Evolutionary conservation across 1,139 yeast species (phyloP), one percentile per base, ranked within the genome.

Genomic region (Yamadazyma triangularis): DNA sequence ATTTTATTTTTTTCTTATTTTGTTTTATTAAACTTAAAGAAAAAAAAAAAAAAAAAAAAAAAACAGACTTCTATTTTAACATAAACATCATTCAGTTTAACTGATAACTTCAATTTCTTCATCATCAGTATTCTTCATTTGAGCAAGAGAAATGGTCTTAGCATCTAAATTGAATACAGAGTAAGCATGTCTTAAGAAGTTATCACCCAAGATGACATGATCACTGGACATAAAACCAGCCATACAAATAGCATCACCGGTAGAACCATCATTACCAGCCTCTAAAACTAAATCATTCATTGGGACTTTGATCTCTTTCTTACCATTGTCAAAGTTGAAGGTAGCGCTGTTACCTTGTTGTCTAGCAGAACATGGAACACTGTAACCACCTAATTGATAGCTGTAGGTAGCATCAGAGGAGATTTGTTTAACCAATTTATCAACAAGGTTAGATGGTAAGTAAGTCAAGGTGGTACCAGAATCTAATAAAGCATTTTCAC

Each of bases 181-280:
- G 43, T 65, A 66, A 25, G 56, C 53, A 25, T 53, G 50, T 40
- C 70, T 58, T 41, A 65, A 53, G 42, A 65, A 62, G 45, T 79
- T 72, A 53, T 85, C 95, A 28, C 96, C 96, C 13, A 86, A 51
- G 32, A 63, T 50, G 26, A 58, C 43, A 34, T 46, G 51, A 20
- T 34, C 36, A 14, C 44, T 27, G 11, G 37, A 8, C 40, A 58
- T 60, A 15, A 61, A 35, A 8, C 66, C 68, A 30, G 63, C 53
- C 36, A 42, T 40, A 44, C 70, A 64, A 23, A 33, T 33, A 13
- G 33, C 25, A 16, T 39, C 24, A 22, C 44, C 42, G 15, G 39
- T 32, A 12, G 26, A 16, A 21, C 30, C 31, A 26, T 37, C 36
- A 27, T 36, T 36, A 12, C 46, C 43, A 11, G 41, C 41, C 20